phyloP scores from a whole-genome alignment of 192 early-diverging fungal species.

The Coemansia sp. region DNA sequence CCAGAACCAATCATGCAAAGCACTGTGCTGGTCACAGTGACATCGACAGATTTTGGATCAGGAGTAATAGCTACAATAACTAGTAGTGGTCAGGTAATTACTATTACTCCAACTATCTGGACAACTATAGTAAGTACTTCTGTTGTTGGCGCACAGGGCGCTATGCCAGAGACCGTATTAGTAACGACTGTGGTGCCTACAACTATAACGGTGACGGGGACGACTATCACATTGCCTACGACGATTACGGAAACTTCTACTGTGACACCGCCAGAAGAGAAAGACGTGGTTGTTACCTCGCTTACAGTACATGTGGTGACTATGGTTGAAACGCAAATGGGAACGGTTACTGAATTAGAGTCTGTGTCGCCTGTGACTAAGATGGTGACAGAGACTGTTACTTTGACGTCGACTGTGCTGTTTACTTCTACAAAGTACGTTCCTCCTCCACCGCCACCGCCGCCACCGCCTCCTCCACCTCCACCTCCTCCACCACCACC shows the following conservation, averaged over 20 bases:
- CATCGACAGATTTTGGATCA: neutral
- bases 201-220: neutral
- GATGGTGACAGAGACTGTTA: constrained; percentile 1
- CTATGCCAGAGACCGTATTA: neutral
- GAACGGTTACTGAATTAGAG: neutral
- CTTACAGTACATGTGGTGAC: neutral
- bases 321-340: neutral
- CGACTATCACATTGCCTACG: neutral
- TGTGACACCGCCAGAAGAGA: neutral
- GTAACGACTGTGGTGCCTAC: neutral
- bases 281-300: neutral
- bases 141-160: neutral
- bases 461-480: neutral
- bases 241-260: neutral
- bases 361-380: neutral
- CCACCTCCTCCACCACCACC: neutral
- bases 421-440: neutral
- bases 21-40: constrained; percentile 10
- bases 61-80: neutral
- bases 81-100: neutral
- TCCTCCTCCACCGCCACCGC: neutral
- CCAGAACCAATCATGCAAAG: neutral
- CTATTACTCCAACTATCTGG: neutral
- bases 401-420: constrained; percentile 9
- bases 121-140: neutral